Percentiles rank a stretch among this genome's conserved stretches.
phyloP scores from a whole-genome alignment of 257 asterid genomes.

The Scutellaria barbata region DNA sequence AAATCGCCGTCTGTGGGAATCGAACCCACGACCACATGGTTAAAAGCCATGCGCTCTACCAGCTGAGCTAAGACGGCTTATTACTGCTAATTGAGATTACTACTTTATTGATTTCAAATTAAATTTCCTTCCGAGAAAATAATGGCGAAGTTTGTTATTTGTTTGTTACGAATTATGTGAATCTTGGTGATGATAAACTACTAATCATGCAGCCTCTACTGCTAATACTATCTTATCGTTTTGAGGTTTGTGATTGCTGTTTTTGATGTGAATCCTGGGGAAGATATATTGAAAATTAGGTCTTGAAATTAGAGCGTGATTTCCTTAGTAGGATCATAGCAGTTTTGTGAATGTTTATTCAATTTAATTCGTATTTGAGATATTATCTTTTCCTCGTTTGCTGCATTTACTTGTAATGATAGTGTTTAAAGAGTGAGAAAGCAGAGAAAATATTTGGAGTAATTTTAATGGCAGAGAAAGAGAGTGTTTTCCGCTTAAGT shows the following conservation, averaged over 20 bases:
- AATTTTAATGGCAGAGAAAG: no score
- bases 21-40: constrained; percentile 99
- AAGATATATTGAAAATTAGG: background rate
- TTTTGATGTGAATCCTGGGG: background rate
- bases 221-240: background rate
- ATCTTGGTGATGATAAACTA: no score
- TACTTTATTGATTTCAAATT: no score
- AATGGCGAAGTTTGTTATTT: no score
- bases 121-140: no score
- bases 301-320: background rate
- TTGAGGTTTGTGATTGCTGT: background rate
- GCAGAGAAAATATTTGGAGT: no score
- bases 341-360: constrained; percentile 3
- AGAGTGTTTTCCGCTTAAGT: no score
- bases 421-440: background rate
- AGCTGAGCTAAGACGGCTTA: constrained; percentile 85
- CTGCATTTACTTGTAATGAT: background rate
- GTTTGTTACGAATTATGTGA: no score
- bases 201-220: background rate
- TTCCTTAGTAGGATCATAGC: no score
- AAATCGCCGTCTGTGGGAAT: constrained; percentile 91
- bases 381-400: background rate
- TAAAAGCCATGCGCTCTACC: constrained; percentile 99
- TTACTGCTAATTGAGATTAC: no score
- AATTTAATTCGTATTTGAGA: no score